Evolutionary conservation across 176 grass and related monocot genomes (phyloP).

Genomic region (Guadua angustifolia): DNA sequence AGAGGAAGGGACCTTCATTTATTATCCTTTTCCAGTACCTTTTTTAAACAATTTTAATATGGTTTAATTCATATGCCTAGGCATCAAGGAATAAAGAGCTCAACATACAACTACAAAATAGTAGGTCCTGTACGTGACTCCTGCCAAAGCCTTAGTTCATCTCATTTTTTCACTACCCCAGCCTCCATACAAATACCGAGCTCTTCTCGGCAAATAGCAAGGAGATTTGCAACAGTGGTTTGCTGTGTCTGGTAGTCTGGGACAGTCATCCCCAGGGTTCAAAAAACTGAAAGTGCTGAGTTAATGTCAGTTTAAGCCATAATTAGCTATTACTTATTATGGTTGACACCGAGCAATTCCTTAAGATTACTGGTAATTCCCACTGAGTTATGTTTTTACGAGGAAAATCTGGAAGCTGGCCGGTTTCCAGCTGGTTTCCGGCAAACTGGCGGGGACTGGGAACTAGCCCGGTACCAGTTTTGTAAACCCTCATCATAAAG

Average conservation of each 20-base stretch:
- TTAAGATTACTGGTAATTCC: neutral
- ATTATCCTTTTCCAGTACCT: neutral
- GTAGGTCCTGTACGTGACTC: too few relatives aligned
- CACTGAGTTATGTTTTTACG: neutral
- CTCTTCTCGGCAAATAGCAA: neutral
- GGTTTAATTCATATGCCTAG: conserved; percentile 5
- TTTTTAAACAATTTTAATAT: neutral
- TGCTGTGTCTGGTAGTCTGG: neutral
- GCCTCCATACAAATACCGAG: neutral
- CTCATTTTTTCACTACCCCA: neutral
- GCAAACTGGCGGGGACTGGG: too few relatives aligned
- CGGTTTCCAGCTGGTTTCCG: neutral
- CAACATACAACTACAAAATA: neutral
- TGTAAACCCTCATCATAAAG: conserved; percentile 7
- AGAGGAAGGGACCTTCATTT: neutral
- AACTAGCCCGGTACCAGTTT: neutral
- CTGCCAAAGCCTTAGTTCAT: too few relatives aligned
- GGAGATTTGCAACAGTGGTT: neutral
- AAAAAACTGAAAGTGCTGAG: neutral
- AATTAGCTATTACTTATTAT: neutral
- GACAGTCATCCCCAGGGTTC: neutral
- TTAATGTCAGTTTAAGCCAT: neutral
- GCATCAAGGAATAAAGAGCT: neutral
- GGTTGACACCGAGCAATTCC: neutral
- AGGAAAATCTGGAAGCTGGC: neutral